phyloP scores from a whole-genome alignment of 2,329 filamentous ascomycete species.

The Thelonectria discophora region DNA sequence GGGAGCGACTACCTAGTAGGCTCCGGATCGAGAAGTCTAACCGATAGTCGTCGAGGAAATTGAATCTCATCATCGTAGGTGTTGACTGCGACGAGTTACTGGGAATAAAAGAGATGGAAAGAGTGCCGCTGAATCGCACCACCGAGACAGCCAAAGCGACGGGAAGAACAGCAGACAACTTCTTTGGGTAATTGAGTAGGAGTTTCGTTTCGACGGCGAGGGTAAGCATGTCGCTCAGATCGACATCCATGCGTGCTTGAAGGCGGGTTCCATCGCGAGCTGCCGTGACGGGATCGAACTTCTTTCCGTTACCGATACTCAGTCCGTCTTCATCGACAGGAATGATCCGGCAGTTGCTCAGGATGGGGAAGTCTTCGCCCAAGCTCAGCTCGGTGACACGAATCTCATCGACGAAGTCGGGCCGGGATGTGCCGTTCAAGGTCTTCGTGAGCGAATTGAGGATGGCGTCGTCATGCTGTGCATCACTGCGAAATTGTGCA shows the following conservation, averaged over 20 bases:
- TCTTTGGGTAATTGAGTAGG: slow-evolving; percentile 93
- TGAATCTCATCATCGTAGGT: slow-evolving; percentile 92
- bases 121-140: slow-evolving; percentile 91
- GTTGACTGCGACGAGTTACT: slow-evolving; percentile 72
- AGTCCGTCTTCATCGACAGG: slow-evolving; percentile 84
- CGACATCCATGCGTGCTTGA: slow-evolving; percentile 96
- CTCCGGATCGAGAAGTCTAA: slow-evolving; percentile 84
- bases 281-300: slow-evolving; percentile 62
- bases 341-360: slow-evolving; percentile 97
- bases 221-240: slow-evolving; percentile 94
- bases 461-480: slow-evolving; percentile 90
- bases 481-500: slow-evolving; percentile 91
- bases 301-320: slow-evolving; percentile 59
- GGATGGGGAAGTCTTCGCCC: slow-evolving; percentile 97
- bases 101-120: slow-evolving; percentile 93
- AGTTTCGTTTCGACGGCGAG: slow-evolving; percentile 94
- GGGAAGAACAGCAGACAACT: slow-evolving; percentile 85
- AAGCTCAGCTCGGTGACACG: slow-evolving; percentile 92
- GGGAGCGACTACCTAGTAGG: slow-evolving; percentile 79
- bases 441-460: slow-evolving; percentile 84
- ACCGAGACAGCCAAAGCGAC: slow-evolving; percentile 92
- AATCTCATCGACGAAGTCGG: slow-evolving; percentile 93
- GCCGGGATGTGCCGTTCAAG: slow-evolving; percentile 85
- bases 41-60: slow-evolving; percentile 88
- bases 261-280: slow-evolving; percentile 75